Evolutionary conservation across 2,329 filamentous ascomycete species (phyloP), one percentile per base, ranked within the genome.

Genomic region (Coleophoma cylindrospora): DNA sequence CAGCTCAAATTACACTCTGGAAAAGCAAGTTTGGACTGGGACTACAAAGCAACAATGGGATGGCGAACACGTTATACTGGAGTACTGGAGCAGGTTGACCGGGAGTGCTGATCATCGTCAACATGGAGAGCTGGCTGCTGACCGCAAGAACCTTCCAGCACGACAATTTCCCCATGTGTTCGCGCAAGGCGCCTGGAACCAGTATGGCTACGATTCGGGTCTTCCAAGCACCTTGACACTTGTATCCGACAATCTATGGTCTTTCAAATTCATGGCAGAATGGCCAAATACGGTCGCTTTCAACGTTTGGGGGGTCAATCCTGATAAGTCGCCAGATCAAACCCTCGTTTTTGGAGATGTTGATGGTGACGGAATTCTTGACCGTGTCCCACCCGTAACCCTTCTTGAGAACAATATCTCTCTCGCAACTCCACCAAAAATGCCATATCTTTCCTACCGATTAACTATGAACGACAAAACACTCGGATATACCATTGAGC

Each of bases 271-370:
- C 53, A 77, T 84, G 73, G 71, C 75, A 2, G 83, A 86, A 58
- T 86, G 80, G 75, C 83, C 83, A 5, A 75, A 76, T 2, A 67
- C 75, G 45, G 75, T 80, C 49, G 80, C 84, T 57, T 67, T 84
- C 53, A 86, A 84, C 55, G 72, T 83, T 7, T 86, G 83, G 83
- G 83, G 83, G 41, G 80, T 84, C 61, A 82, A 84, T 56, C 74
- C 75, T 0, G 75, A 84, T 62, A 80, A 80, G n/a, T 67, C 77
- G 57, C 81, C 82, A 0, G 83, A 86, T 61, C 73, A 80, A 51
- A 75, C 75, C 8, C 75, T 70, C 50, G 74, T 82, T 3, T 79
- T 74, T 53, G 83, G 83, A 13, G 83, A 86, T 60, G 74, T 82
- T 15, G 78, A 85, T 57, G 71, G 71, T 17, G 81, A 85, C 60